Evolutionary conservation across 1,139 yeast species (phyloP).

Genomic region (Pichia sp.): DNA sequence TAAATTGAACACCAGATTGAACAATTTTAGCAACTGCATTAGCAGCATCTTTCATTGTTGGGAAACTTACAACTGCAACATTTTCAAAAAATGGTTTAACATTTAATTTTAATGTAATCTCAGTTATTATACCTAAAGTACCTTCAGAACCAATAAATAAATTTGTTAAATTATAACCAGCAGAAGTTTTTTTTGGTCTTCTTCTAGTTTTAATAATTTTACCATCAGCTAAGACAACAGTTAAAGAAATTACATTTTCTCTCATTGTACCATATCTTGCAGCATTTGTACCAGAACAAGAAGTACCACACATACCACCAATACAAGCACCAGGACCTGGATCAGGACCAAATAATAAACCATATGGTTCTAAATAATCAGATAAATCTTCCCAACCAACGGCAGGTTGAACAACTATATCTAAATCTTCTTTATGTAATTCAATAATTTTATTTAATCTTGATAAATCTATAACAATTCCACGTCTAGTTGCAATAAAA

Average conservation of each 20-base stretch:
- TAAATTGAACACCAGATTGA: constrained; percentile 55
- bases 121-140: constrained; percentile 69
- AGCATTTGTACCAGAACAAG: constrained; percentile 78
- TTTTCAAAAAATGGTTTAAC: constrained; percentile 58
- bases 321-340: constrained; percentile 81
- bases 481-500: constrained; percentile 69
- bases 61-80: constrained; percentile 65
- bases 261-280: constrained; percentile 72
- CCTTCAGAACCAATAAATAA: constrained; percentile 73
- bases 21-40: constrained; percentile 55
- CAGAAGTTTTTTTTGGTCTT: constrained; percentile 71
- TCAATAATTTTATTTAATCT: constrained; percentile 52
- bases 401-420: constrained; percentile 69
- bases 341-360: constrained; percentile 64
- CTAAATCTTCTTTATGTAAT: constrained; percentile 59
- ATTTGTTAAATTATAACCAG: constrained; percentile 68
- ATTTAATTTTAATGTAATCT: constrained; percentile 62
- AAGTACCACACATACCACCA: constrained; percentile 71
- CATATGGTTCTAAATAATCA: constrained; percentile 44
- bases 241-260: constrained; percentile 63
- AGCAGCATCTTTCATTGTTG: constrained; percentile 56
- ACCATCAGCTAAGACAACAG: constrained; percentile 78
- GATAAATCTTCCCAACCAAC: constrained; percentile 71
- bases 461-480: constrained; percentile 51
- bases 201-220: constrained; percentile 64